Evolutionary conservation across 768 basidiomycete genomes (phyloP), one percentile per base, ranked within the genome.

Genomic region (Lentinula detonsa): DNA sequence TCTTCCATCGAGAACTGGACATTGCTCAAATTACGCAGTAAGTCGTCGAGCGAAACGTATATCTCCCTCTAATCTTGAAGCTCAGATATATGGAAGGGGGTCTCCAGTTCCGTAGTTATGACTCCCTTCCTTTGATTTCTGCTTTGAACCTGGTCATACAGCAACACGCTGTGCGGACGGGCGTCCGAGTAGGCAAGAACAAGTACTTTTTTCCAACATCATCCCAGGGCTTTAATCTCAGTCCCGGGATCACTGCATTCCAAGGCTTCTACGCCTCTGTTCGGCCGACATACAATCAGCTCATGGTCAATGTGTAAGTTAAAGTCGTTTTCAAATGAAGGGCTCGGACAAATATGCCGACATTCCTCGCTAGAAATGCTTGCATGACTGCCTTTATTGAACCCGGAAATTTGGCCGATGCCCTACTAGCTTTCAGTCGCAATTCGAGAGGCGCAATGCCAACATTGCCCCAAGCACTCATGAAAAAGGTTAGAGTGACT

Each of bases 331-430:
- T 53, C 10, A 11, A 4, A 16, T 3, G 23, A 15, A 28, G 51
- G 4, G 33, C 15, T 23, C 34, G n/a, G 7, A 37, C 34, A 13
- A 34, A 37, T 35, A 37, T 49, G 4, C n/a, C n/a, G 8, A 16
- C 16, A n/a, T 28, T 18, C 28, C 57, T 31, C 57, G 15, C 31
- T 56, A 81, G 80, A 4, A 84, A 84, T 63, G 78, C 81, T 18
- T 83, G 82, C 65, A 81, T 80, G 74, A 78, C 81, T 3, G 82
- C 84, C 0, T 85, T 85, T 63, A 73, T 84, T 39, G 73, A 77
- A 10, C 82, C 82, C 0, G 85, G 87, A 0, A 89, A 86, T 62
- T 76, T 93, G 8, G 85, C 84, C 0, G 74, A 87, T 0, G 81
- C 83, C 3, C 75, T 91, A 51, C 18, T 73, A 7, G 78, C 74